Evolutionary conservation across 2,329 filamentous ascomycete species (phyloP), one percentile per base, ranked within the genome.

Genomic region (Tolypocladium ovalisporum): DNA sequence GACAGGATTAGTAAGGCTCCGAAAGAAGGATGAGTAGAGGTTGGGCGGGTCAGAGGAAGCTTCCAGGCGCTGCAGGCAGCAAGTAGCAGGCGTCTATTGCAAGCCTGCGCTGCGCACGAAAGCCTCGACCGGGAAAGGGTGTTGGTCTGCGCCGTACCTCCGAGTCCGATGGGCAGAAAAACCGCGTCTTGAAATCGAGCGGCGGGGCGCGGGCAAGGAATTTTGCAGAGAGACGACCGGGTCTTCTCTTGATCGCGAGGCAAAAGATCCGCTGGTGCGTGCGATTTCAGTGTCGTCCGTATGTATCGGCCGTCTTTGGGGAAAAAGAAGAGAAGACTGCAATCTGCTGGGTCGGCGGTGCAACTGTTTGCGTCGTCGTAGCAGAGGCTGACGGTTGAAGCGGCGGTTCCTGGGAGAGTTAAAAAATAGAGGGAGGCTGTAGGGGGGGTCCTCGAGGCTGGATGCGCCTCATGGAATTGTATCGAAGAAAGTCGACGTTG

Each of bases 381-480:
- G 15, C 15, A 44, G 39, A 44, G 53, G 37, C 53, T 32, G 52
- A 36, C 35, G 35, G 29, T 19, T 27, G 36, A 27, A 59, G 58
- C 56, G 57, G 62, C 58, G 57, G 59, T 64, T 63, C 39, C 39
- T 52, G 47, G 59, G 60, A 62, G 62, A 59, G 62, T 66, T 65
- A 66, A 64, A 66, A 67, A 65, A 62, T 61, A 60, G 61, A 63
- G 63, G 65, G 62, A 63, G 65, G 64, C 66, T 69, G 64, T 65
- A 70, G 64, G 66, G 64, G n/a, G 63, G 57, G 57, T 59, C 54
- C 56, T 59, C 62, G 59, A 64, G 62, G 62, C 62, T 62, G 62
- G 63, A 59, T 69, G 68, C 71, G 71, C 70, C 71, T 71, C 72
- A 74, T 73, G 71, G 72, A 74, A 74, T 59, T 67, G 65, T 66